Evolutionary conservation across 768 basidiomycete species (phyloP).

Genomic region (Clitopilus hobsonii): DNA sequence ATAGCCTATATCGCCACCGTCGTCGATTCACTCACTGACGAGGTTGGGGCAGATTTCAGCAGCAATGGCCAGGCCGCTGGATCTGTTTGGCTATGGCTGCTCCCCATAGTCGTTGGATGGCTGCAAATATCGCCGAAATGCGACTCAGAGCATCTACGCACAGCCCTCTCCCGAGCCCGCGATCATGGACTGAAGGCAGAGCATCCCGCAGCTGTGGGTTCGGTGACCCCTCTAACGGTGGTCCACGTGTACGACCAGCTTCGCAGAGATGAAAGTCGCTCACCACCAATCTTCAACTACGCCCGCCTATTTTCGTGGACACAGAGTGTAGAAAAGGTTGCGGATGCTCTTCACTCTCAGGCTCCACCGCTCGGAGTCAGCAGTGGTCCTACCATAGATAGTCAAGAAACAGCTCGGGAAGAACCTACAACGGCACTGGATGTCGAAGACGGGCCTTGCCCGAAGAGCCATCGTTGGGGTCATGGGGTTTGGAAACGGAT

Average conservation of each 20-base stretch:
- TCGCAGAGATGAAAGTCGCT: constrained; percentile 16
- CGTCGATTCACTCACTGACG: constrained; percentile 24
- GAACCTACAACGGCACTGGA: background rate
- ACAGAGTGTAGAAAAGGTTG: constrained; percentile 18
- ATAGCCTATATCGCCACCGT: constrained; percentile 38
- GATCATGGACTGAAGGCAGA: no score
- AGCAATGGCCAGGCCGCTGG: constrained; percentile 36
- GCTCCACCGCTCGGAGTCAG: no score
- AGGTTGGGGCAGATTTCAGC: constrained; percentile 17
- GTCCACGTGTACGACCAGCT: constrained; percentile 13
- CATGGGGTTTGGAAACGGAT: constrained; percentile 9
- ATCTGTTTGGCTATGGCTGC: constrained; percentile 39
- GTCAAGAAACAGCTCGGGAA: background rate
- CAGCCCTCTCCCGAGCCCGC: no score
- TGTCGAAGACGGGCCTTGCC: background rate
- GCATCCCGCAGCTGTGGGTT: constrained; percentile 20
- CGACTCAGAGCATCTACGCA: constrained; percentile 23
- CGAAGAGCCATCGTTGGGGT: constrained; percentile 3
- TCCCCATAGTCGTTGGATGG: constrained; percentile 40
- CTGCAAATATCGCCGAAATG: constrained; percentile 38
- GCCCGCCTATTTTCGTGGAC: constrained; percentile 24
- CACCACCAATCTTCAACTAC: constrained; percentile 25
- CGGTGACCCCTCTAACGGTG: constrained; percentile 11
- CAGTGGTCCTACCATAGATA: background rate
- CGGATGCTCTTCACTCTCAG: constrained; percentile 3